These are phyloP conservation scores for Rhodotorula toruloides DNA, from an alignment of 768 basidiomycete genomes.

Conservation along the genomic window DNA sequence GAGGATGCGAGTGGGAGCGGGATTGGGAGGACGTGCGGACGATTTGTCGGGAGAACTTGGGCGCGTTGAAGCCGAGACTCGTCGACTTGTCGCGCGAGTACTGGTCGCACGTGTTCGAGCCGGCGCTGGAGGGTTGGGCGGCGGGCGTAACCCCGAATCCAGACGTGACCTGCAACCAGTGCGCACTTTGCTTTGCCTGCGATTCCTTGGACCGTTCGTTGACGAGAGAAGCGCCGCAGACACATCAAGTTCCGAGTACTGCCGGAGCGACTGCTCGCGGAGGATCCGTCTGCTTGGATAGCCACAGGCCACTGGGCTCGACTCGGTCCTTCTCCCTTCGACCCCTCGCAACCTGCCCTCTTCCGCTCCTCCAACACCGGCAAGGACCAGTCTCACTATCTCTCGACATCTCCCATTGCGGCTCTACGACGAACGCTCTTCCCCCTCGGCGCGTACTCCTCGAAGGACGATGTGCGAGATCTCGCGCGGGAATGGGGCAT, in stretches of 20 bases:
- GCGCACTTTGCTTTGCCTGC: slow-evolving; percentile 21
- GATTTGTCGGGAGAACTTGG: slow-evolving; percentile 63
- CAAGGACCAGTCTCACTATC: slow-evolving; percentile 92
- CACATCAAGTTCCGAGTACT: slow-evolving; percentile 89
- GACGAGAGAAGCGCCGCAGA: slow-evolving; percentile 48
- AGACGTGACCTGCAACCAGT: slow-evolving; percentile 88
- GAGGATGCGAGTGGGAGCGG: slow-evolving; percentile 91
- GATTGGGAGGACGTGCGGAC: slow-evolving; percentile 86
- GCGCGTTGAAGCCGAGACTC: slow-evolving; percentile 64
- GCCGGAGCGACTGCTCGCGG: slow-evolving; percentile 57
- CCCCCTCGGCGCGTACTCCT: slow-evolving; percentile 59
- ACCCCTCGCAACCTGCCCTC: slow-evolving; percentile 47
- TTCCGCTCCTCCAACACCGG: slow-evolving; percentile 53
- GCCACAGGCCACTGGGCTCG: slow-evolving; percentile 89
- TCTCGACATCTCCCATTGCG: slow-evolving; percentile 50
- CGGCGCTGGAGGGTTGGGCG: slow-evolving; percentile 71
- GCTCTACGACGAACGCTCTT: slow-evolving; percentile 56
- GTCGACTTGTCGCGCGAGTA: slow-evolving; percentile 85
- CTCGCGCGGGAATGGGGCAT: slow-evolving; percentile 62
- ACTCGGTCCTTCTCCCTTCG: slow-evolving; percentile 53
- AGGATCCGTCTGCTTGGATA: slow-evolving; percentile 54
- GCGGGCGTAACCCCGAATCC: slow-evolving; percentile 81
- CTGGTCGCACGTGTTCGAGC: slow-evolving; percentile 86
- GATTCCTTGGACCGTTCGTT: background rate
- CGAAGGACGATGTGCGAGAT: slow-evolving; percentile 66